phyloP scores from a whole-genome alignment of 129 eudicot species.

The Scalesia atractyloides region DNA sequence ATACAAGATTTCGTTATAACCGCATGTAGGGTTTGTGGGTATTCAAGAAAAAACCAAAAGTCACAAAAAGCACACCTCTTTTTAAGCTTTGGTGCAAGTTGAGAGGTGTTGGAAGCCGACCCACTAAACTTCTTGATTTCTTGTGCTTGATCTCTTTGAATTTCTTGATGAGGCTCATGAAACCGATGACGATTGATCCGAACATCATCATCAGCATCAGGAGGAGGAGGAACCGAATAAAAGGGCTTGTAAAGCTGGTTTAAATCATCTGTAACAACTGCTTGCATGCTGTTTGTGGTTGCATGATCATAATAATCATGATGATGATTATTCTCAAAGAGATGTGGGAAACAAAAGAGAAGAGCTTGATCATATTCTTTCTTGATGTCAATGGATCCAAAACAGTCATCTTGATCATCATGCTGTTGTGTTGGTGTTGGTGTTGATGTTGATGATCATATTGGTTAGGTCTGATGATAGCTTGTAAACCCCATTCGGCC shows the following conservation, averaged over 20 bases:
- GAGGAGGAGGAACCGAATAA: constrained; percentile 18
- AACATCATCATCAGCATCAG: constrained; percentile 6
- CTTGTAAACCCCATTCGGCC: constrained; percentile 77
- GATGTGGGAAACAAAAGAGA: constrained; percentile 37
- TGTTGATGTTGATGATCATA: background rate
- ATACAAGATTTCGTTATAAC: background rate
- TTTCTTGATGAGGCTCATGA: constrained; percentile 24
- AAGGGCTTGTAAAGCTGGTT: constrained; percentile 71
- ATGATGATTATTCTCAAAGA: constrained; percentile 19
- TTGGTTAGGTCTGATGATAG: constrained; percentile 47
- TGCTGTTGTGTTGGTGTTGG: background rate
- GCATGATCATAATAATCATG: background rate
- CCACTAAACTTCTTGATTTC: constrained; percentile 26
- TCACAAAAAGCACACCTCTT: constrained; percentile 38
- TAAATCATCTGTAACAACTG: constrained; percentile 40
- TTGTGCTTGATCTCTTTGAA: constrained; percentile 21
- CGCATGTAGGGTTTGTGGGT: background rate
- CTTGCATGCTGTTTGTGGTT: constrained; percentile 10
- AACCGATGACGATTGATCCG: constrained; percentile 14
- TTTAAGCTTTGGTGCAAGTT: constrained; percentile 55
- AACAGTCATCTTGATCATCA: constrained; percentile 13
- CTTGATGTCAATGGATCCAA: constrained; percentile 37
- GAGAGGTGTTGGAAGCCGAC: constrained; percentile 39
- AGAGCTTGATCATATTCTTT: constrained; percentile 46
- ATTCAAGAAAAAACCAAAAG: background rate